Evolutionary conservation across 2,329 filamentous ascomycete species (phyloP), one percentile per base, ranked within the genome.

Genomic region (Aspergillus felis): DNA sequence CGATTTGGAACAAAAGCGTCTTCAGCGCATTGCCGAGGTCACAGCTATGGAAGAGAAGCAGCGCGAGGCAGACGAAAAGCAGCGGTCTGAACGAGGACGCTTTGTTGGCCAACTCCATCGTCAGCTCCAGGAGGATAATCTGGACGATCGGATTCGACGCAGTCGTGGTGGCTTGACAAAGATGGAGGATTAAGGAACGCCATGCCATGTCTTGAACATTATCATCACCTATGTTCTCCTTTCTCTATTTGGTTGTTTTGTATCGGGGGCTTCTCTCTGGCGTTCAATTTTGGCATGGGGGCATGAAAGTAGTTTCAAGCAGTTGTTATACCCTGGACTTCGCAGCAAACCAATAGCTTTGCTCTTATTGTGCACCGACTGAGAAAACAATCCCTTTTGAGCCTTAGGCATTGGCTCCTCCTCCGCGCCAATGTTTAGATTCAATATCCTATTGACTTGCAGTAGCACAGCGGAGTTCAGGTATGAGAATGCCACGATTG

Each of bases 1-100:
- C 1, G 84, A 88, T 10, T 78, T 95, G 50, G 89, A 93, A 65
- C 70, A 79, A n/a, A 86, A 89, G 64, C 86, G 91, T 32, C 84
- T 84, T 62, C 81, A 83, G 58, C 84, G 91, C 25, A 77, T 95
- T 9, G 83, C 84, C 0, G 84, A 85, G 1, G 76, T 92, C 20
- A 86, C 84, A 25, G 83, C 85, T 61, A 81, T 81, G 59, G 91
- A 95, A 64, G 81, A 83, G 51, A 78, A 78, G 20, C 83, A 86
- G 48, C 80, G 82, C 12, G 86, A 90, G 50, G 83, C 84, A 1
- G 91, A 95, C 54, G 85, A 91, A 27, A 67, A 66, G 35, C 64
- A 66, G 20, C 71, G 72, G 24, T 71, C 72, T 25, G 71, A 74
- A 32, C 66, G 66, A 4, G 72, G 72, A 22, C 66, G 64, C 20